phyloP scores from a whole-genome alignment of 331 rosid genomes.

The Quercus lobata region DNA sequence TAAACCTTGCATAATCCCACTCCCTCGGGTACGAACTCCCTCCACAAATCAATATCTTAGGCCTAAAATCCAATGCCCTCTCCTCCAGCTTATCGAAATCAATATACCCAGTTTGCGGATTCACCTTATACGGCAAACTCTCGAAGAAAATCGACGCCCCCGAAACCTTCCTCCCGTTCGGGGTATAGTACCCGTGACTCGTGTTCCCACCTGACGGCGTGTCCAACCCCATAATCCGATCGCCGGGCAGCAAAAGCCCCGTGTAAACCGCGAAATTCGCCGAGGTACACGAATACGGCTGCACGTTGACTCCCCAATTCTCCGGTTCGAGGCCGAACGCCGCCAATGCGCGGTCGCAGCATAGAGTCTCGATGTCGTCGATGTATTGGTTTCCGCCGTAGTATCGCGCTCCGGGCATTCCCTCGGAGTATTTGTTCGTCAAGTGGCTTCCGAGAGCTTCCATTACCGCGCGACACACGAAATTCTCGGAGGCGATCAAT shows the following conservation, averaged over 20 bases:
- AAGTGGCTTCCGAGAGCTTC: slow-evolving; percentile 83
- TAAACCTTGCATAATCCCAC: slow-evolving; percentile 75
- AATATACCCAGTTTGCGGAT: slow-evolving; percentile 61
- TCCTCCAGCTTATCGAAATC: slow-evolving; percentile 90
- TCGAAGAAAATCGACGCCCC: slow-evolving; percentile 85
- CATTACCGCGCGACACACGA: slow-evolving; percentile 70
- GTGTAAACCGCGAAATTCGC: slow-evolving; percentile 88
- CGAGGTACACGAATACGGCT: slow-evolving; percentile 79
- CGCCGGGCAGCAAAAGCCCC: slow-evolving; percentile 71
- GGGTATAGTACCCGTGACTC: slow-evolving; percentile 82
- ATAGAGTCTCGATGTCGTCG: slow-evolving; percentile 69
- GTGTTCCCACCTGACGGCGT: slow-evolving; percentile 89
- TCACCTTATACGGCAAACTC: slow-evolving; percentile 79
- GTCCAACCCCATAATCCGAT: slow-evolving; percentile 88
- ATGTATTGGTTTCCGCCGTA: slow-evolving; percentile 71
- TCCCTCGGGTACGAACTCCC: slow-evolving; percentile 86
- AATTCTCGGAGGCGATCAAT: slow-evolving; percentile 84
- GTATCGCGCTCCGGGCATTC: slow-evolving; percentile 79
- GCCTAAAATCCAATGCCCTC: slow-evolving; percentile 87
- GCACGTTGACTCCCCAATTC: slow-evolving; percentile 83
- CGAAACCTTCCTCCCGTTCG: slow-evolving; percentile 76
- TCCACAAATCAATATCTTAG: slow-evolving; percentile 85
- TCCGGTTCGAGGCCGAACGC: slow-evolving; percentile 60
- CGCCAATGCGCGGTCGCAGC: slow-evolving; percentile 68
- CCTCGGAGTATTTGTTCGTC: slow-evolving; percentile 83